Evolutionary conservation across 345 rosid species (phyloP).

Genomic region (Reutealis trisperma): DNA sequence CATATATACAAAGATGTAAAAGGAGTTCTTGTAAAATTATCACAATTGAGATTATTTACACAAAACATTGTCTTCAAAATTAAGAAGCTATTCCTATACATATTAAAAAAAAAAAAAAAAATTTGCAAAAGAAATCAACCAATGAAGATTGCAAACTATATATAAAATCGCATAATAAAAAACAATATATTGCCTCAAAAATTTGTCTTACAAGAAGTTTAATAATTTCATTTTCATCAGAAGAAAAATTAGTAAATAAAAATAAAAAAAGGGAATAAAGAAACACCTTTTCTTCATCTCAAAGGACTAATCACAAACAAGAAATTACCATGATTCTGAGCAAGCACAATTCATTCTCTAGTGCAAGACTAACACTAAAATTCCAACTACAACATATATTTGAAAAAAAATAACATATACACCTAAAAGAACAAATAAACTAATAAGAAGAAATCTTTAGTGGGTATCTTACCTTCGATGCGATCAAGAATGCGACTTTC

Average conservation of each 20-base stretch:
- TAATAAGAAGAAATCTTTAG: not conserved
- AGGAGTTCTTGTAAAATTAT: not conserved
- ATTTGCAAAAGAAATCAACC: not conserved
- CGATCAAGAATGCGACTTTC: conserved; percentile 16
- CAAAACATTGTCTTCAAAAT: not conserved
- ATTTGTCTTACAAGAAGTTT: not conserved
- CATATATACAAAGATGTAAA: not conserved
- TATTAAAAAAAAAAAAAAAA: not conserved
- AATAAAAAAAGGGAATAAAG: too few relatives aligned
- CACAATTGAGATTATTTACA: not conserved
- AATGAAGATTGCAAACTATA: too few relatives aligned
- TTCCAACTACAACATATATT: too few relatives aligned
- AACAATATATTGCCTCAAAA: not conserved
- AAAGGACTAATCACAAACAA: not conserved
- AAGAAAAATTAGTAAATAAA: too few relatives aligned
- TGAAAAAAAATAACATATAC: not conserved
- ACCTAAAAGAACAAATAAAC: not conserved
- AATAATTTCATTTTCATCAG: not conserved
- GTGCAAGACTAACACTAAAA: not conserved
- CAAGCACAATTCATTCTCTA: too few relatives aligned
- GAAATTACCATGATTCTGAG: not conserved
- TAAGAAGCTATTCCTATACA: not conserved
- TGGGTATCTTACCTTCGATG: conserved; percentile 14
- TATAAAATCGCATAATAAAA: not conserved
- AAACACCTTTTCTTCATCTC: too few relatives aligned